Evolutionary conservation across 192 early-diverging fungal genomes (phyloP), one percentile per base, ranked within the genome.

Genomic region (Rhizophagus sp.): DNA sequence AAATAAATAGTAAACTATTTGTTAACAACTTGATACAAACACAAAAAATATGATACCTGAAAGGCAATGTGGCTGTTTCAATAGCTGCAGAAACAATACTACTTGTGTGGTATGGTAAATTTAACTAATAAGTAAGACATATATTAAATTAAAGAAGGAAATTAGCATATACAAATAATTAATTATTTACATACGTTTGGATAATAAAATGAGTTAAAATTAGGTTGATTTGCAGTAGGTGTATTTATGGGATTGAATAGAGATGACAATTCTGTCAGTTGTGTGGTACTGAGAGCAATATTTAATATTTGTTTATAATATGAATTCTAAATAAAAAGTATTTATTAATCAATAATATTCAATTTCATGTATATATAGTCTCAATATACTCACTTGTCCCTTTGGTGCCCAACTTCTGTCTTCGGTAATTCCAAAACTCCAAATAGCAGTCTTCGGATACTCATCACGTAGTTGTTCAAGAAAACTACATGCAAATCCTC

Each of bases 381-480:
- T 39, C 3, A 47, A 44, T 41, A 34, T 27, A 30, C 30, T 41
- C 52, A 50, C 65, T 3, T 77, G 25, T 22, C 11, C 27, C 25
- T 34, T 12, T 47, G 68, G 25, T 63, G 62, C 33, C 63, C 6
- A 79, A 62, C 22, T 39, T 41, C 27, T 41, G n/a, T 62, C 61
- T 44, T 82, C 81, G 24, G 81, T 86, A 49, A 88, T 84, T 22
- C 85, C 91, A 81, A 88, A 93, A 10, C 89, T 87, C 4, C 92
- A 50, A 9, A 95, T 79, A 3, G 91, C 71, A 0, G 86, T 68
- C 73, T 95, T 95, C 0, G 92, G 88, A 82, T 83, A 95, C 79
- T 95, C 94, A 25, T 95, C 92, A 10, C 89, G 88, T 65, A 93
- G 78, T 52, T 84, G 77, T 30, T 88, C 86, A 30, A 95, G 47